Conservation (phyloP, 164 flowering plant genomes). For the Warburgia ugandensis region DNA sequence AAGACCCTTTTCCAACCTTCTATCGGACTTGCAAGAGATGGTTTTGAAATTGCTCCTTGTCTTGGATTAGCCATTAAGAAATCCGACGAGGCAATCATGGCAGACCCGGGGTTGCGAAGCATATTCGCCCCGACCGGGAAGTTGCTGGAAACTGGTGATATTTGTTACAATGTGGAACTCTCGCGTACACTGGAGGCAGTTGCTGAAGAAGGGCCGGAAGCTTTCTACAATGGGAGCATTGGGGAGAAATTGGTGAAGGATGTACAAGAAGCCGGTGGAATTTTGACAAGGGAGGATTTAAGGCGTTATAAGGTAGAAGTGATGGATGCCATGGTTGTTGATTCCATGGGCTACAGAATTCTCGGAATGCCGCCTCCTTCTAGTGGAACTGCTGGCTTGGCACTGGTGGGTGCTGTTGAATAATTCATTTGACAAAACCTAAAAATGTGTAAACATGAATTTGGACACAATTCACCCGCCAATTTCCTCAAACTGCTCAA, state of each 20-base stretch:
- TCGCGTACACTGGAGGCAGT: constrained; percentile 51
- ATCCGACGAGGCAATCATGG: constrained; percentile 18
- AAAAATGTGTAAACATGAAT: too few relatives aligned
- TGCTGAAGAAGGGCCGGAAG: constrained; percentile 72
- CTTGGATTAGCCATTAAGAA: constrained; percentile 26
- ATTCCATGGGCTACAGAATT: constrained; percentile 62
- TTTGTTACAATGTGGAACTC: constrained; percentile 62
- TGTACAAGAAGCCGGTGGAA: constrained; percentile 76
- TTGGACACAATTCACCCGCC: too few relatives aligned
- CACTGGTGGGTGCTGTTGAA: constrained; percentile 42
- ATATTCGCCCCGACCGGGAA: constrained; percentile 38
- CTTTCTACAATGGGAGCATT: constrained; percentile 61
- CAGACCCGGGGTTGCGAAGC: constrained; percentile 58
- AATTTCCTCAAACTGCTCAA: too few relatives aligned
- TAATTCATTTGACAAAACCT: too few relatives aligned
- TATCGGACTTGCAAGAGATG: constrained; percentile 67
- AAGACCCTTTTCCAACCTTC: constrained; percentile 62
- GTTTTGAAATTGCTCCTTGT: constrained; percentile 54
- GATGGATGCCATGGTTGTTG: constrained; percentile 47
- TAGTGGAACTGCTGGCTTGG: constrained; percentile 76
- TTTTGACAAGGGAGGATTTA: constrained; percentile 84
- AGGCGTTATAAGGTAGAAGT: constrained; percentile 57
- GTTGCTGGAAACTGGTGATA: constrained; percentile 60
- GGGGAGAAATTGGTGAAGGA: constrained; percentile 73
- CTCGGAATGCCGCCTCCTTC: constrained; percentile 98